A percentile compares a stretch with the other conserved stretches of the same genome.
These are phyloP conservation scores for Syncephalastrum monosporum DNA, from an alignment of 371 early-diverging fungal species.

Conservation along the genomic window DNA sequence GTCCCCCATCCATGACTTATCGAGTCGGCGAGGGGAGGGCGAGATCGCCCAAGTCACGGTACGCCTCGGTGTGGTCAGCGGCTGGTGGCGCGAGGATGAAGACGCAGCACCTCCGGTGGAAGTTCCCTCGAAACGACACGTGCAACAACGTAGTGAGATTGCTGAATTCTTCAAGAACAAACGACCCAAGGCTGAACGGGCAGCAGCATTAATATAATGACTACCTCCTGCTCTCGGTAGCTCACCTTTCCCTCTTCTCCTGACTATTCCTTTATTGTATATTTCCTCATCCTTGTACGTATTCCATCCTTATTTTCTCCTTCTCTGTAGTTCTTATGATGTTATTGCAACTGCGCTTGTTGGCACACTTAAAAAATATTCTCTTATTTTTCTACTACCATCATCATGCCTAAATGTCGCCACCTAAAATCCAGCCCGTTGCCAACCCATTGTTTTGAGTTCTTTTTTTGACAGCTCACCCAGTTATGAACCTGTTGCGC, in stretches of 20 bases:
- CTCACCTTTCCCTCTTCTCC: too few species aligned
- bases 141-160: neutral
- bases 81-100: conserved; percentile 34
- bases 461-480: conserved; percentile 9
- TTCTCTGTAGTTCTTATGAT: neutral
- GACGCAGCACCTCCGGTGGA: conserved; percentile 3
- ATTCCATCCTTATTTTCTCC: conserved; percentile 1
- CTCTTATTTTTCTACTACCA: neutral
- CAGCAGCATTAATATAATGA: too few species aligned
- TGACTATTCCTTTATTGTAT: neutral
- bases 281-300: conserved; percentile 3
- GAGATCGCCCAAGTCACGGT: conserved; percentile 39
- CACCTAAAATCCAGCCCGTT: neutral
- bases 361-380: neutral
- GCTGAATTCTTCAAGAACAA: too few species aligned
- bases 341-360: too few species aligned
- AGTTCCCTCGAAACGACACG: neutral
- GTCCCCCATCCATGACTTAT: conserved; percentile 25
- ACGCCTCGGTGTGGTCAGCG: conserved; percentile 36
- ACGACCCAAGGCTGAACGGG: too few species aligned
- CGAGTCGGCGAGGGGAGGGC: conserved; percentile 8
- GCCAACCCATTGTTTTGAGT: neutral
- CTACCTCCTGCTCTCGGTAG: too few species aligned
- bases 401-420: too few species aligned
- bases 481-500: neutral